phyloP scores from a whole-genome alignment of 2,329 filamentous ascomycete genomes.

The Stylonectria norvegica region DNA sequence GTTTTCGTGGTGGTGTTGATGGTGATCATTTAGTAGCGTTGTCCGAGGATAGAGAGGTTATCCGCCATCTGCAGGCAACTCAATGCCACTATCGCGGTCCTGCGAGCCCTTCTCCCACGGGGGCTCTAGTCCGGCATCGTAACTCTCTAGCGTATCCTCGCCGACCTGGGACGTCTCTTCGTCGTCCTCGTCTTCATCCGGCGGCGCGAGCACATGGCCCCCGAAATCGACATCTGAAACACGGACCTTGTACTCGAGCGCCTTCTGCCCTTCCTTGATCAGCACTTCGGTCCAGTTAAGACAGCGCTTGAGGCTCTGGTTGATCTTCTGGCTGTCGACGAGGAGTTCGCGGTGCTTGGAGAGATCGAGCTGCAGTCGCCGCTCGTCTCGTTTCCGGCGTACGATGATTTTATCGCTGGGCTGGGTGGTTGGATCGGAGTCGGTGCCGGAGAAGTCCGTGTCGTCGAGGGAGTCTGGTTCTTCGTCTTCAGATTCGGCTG shows the following conservation, averaged over 20 bases:
- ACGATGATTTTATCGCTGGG: conserved; percentile 28
- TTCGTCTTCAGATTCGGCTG: conserved; percentile 39
- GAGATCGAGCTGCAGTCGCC: conserved; percentile 78
- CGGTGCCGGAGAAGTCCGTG: conserved; percentile 44
- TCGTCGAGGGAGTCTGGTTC: conserved; percentile 52
- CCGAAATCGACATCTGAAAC: conserved; percentile 78
- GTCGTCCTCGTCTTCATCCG: conserved; percentile 56
- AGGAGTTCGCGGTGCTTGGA: conserved; percentile 85
- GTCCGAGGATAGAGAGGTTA: conserved; percentile 25
- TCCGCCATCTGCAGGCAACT: conserved; percentile 40
- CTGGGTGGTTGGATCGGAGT: conserved; percentile 39
- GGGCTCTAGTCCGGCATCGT: conserved; percentile 21
- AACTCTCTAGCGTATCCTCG: conserved; percentile 18
- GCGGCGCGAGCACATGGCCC: conserved; percentile 67
- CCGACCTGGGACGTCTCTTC: conserved; percentile 14
- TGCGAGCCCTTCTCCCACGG: conserved; percentile 40
- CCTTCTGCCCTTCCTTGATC: conserved; percentile 83
- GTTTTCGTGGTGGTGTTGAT: too few relatives aligned
- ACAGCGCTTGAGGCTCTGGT: conserved; percentile 87
- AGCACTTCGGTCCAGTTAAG: conserved; percentile 86
- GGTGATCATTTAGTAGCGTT: too few relatives aligned
- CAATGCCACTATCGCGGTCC: conserved; percentile 53
- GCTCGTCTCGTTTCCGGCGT: conserved; percentile 72
- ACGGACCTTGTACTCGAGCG: conserved; percentile 76
- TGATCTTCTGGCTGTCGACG: conserved; percentile 89